Base-by-base conservation (phyloP, 108 stramenopile species). In the Tribonema minus region DNA sequence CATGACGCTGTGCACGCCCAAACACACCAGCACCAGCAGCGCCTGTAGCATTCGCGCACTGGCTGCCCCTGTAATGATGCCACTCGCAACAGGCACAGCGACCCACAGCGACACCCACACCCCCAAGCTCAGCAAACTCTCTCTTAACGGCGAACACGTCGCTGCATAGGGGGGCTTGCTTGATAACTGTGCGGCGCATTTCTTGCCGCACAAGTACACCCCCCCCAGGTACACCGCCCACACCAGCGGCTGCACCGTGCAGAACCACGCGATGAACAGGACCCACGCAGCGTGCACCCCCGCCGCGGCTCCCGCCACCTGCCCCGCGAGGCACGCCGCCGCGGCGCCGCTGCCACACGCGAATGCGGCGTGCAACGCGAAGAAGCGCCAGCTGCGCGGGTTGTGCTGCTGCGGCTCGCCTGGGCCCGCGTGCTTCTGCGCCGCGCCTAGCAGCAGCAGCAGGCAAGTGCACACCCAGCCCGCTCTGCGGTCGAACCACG, bases 201-300 rank as follows among this genome's bases (percentile, higher is more conserved):
- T n/a, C n/a, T n/a, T n/a, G n/a, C n/a, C n/a, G n/a, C n/a, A n/a
- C n/a, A n/a, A n/a, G n/a, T n/a, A n/a, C n/a, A n/a, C n/a, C n/a
- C n/a, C n/a, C 69, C 69, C 58, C 2, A 70, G 33, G 58, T 70
- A 70, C 3, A 27, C n/a, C 0, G 69, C 25, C 69, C 69, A 70
- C 33, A 70, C 34, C 25, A 34, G 3, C 9, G 58, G 58, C 35
- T 58, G 34, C 1, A 70, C 25, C n/a, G 69, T 70, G 26, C 69
- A 26, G 0, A 58, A 58, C 69, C 69, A 70, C 20, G 58, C 34
- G 69, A 70, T 70, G 58, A 70, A 70, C 5, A 70, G 33, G 2
- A 58, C 25, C 69, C 69, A 70, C n/a, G n/a, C n/a, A n/a, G 69
- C 69, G 58, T 15, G 58, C 25, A 32, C 69, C 58, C 27, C 25